Evolutionary conservation across 441 rosid species (phyloP).

Genomic region (Kokia cookei): DNA sequence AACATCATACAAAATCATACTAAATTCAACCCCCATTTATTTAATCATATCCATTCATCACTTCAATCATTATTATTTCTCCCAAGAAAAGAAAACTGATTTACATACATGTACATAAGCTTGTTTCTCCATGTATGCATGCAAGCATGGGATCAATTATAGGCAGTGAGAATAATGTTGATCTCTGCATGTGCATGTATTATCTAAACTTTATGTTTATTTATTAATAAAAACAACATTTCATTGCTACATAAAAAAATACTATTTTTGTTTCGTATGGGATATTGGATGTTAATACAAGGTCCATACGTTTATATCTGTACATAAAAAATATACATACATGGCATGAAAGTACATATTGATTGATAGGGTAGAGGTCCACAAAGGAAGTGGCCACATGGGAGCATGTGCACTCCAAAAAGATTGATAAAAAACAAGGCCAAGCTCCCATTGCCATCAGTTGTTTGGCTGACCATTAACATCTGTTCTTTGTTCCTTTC

Average conservation of each 20-base stretch:
- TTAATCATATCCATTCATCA: background rate
- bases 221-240: background rate
- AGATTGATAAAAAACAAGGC: background rate
- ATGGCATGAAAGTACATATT: background rate
- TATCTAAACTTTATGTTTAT: background rate
- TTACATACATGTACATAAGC: no score
- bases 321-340: background rate
- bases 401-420: constrained; percentile 1
- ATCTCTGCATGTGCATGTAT: background rate
- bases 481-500: background rate
- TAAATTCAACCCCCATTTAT: background rate
- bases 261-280: background rate
- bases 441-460: background rate
- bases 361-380: background rate
- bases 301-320: background rate
- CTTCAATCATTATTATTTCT: background rate
- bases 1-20: no score
- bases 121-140: background rate
- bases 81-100: background rate
- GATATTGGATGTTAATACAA: background rate
- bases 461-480: background rate
- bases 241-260: background rate
- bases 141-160: background rate
- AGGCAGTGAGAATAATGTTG: background rate
- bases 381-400: constrained; percentile 3